These are phyloP conservation scores for Thalassiosira pacifica DNA, from an alignment of 352 stramenopile species.

Conservation along the genomic window DNA sequence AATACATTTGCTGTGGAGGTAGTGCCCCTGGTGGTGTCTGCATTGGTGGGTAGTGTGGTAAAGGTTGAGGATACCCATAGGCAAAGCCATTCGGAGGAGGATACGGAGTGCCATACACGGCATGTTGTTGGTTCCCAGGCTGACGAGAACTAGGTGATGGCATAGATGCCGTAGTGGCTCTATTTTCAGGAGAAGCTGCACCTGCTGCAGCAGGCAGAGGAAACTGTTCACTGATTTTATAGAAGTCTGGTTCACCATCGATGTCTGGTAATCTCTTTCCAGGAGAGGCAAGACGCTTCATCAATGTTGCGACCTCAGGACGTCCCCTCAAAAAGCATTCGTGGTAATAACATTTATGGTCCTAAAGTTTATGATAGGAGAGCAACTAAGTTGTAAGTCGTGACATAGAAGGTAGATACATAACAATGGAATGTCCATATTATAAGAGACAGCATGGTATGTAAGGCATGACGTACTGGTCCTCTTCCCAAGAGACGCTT, in stretches of 20 bases:
- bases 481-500: constrained; percentile 45
- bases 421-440: too few relatives aligned
- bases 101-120: too few relatives aligned
- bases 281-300: constrained; percentile 39
- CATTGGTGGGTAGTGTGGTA: constrained; percentile 20
- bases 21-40: constrained; percentile 33
- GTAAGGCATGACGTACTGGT: constrained; percentile 12
- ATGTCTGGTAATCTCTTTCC: constrained; percentile 56
- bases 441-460: too few relatives aligned
- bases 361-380: too few relatives aligned
- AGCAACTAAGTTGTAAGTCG: too few relatives aligned
- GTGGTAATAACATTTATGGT: constrained; percentile 58
- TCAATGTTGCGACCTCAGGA: constrained; percentile 47
- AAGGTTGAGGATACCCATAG: constrained; percentile 28
- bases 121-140: too few relatives aligned
- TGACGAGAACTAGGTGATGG: too few relatives aligned
- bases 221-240: constrained; percentile 51
- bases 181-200: constrained; percentile 8
- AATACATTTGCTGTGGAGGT: constrained; percentile 33
- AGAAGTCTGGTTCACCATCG: constrained; percentile 48
- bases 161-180: background rate
- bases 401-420: too few relatives aligned
- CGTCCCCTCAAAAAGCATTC: constrained; percentile 55
- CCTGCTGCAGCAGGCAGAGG: constrained; percentile 39
- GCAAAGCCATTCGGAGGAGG: constrained; percentile 13